These are phyloP conservation scores for Xylaria sp. DNA, from an alignment of 2,329 filamentous ascomycete genomes.

Conservation along the genomic window DNA sequence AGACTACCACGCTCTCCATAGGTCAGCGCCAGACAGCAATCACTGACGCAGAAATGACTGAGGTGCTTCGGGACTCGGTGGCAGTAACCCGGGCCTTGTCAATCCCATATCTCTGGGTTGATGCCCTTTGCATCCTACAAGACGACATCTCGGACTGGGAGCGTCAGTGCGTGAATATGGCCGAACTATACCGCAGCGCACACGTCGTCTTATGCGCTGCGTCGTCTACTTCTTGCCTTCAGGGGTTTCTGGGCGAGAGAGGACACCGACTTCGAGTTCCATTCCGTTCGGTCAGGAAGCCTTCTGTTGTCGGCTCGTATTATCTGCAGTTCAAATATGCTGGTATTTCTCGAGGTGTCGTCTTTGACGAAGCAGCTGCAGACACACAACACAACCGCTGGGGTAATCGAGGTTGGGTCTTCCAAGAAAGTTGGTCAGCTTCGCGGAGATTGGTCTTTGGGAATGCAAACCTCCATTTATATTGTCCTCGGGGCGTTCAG, in stretches of 20 bases:
- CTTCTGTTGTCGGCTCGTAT: slow-evolving; percentile 1
- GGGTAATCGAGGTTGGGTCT: slow-evolving; percentile 1
- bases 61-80: slow-evolving; percentile 5
- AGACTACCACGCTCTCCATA: neutral
- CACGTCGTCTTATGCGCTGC: slow-evolving; percentile 20
- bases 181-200: slow-evolving; percentile 14
- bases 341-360: neutral
- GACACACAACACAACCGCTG: slow-evolving; percentile 1
- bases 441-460: slow-evolving; percentile 12
- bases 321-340: slow-evolving; percentile 11
- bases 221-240: slow-evolving; percentile 6
- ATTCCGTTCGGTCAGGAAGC: neutral
- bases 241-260: slow-evolving; percentile 4
- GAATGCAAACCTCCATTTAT: slow-evolving; percentile 8
- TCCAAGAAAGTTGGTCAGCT: slow-evolving; percentile 13
- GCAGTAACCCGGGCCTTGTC: slow-evolving; percentile 1
- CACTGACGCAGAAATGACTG: slow-evolving; percentile 1
- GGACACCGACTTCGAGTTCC: neutral
- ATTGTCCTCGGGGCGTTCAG: neutral
- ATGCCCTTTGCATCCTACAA: slow-evolving; percentile 25
- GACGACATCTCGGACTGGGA: slow-evolving; percentile 23
- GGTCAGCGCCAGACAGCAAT: slow-evolving; percentile 3
- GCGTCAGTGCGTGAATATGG: slow-evolving; percentile 13
- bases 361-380: neutral
- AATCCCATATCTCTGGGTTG: slow-evolving; percentile 25